Evolutionary conservation across 176 grass and related monocot species (phyloP).

Genomic region (Juncus inflexus): DNA sequence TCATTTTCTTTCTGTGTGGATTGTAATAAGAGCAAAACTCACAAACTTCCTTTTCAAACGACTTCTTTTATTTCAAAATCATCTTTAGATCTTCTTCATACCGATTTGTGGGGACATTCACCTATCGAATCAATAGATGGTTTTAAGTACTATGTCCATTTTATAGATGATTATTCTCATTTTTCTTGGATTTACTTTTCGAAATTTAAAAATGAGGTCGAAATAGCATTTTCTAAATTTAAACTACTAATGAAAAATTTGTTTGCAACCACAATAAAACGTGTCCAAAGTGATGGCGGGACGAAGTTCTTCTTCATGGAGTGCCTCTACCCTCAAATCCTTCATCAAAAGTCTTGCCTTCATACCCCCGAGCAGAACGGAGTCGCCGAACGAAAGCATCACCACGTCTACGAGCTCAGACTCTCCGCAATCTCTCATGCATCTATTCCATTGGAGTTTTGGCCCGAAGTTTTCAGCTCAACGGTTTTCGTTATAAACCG

Average conservation of each 20-base stretch:
- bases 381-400: neutral
- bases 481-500: neutral
- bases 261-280: neutral
- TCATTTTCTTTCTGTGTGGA: neutral
- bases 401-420: neutral
- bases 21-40: no score
- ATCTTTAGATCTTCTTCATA: neutral
- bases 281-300: neutral
- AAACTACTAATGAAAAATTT: neutral
- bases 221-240: neutral
- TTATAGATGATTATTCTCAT: slow-evolving; percentile 9
- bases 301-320: neutral
- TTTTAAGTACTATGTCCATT: neutral
- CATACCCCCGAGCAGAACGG: slow-evolving; percentile 16
- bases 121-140: neutral
- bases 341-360: neutral
- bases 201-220: neutral
- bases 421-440: neutral
- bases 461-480: neutral
- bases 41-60: no score
- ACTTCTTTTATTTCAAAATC: neutral
- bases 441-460: neutral
- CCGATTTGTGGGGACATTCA: neutral
- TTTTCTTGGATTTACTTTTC: slow-evolving; percentile 4
- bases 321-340: neutral